Base-by-base conservation (phyloP, 495 filamentous ascomycete species). In the Trypethelium eluteriae region DNA sequence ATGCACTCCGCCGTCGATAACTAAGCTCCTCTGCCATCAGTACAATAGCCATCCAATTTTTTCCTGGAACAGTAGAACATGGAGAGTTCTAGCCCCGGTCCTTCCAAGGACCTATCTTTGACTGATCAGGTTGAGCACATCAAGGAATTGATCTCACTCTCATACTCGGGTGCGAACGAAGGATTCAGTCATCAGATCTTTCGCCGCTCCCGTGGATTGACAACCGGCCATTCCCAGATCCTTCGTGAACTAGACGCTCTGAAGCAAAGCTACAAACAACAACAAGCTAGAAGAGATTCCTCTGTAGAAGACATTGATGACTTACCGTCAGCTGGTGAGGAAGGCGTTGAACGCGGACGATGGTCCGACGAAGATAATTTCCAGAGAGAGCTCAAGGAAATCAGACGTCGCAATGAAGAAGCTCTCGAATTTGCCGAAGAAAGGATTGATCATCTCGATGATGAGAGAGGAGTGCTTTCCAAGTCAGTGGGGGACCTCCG, bases 111-210 rank as follows among this genome's bases (percentile, higher is more conserved):
- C 9, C 25, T 36, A 34, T 62, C 64, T 3, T n/a, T 71, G 1
- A 38, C 64, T 2, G 39, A 69, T 10, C 53, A 72, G 63, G 66
- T 72, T 39, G 71, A 72, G 34, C 69, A 67, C 56, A 69, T 72
- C 66, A 72, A 72, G 36, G 18, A 46, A 18, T 63, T 72, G 11
- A 62, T 72, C 35, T 38, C 53, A 18, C 71, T 69, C 38, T 56
- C 64, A 6, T 68, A 67, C 25, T 18, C 38, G 2, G 62, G n/a
- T 14, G 38, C 62, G 10, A 34, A 50, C 2, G 59, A 44, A 18
- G 39, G 34, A 36, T 59, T 59, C 64, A 41, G 66, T 57, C 12
- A 49, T 36, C 44, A 68, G 39, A 62, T 59, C 9, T 59, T 63
- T 68, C 61, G 68, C 64, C 32, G 71, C 71, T 5, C 69, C 67